phyloP scores from a whole-genome alignment of 1,284 basidiomycete species.

The Mycosarcoma mackinlayi region DNA sequence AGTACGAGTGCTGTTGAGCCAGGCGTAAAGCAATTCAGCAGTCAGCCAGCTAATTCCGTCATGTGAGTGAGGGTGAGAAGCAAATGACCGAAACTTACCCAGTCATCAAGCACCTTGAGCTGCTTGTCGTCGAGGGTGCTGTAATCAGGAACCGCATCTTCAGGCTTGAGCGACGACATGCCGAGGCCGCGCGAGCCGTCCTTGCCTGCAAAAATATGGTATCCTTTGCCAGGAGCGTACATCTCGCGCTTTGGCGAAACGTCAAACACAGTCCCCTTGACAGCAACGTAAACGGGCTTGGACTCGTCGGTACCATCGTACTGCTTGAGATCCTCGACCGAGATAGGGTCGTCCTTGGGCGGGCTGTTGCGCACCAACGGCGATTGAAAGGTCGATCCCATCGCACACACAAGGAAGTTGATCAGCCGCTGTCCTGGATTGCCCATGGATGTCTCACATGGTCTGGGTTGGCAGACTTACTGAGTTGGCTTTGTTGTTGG shows the following conservation, averaged over 20 bases:
- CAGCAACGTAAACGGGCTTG: constrained; percentile 85
- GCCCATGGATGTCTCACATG: no score
- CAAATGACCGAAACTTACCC: constrained; percentile 71
- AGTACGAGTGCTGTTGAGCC: constrained; percentile 58
- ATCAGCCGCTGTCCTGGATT: no score
- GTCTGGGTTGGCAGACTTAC: constrained; percentile 41
- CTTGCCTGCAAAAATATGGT: constrained; percentile 78
- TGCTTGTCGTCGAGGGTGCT: constrained; percentile 80
- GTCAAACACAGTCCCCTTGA: constrained; percentile 88
- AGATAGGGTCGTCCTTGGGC: constrained; percentile 82
- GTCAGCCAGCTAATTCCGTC: neutral
- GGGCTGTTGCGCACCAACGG: no score
- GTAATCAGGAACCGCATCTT: constrained; percentile 90
- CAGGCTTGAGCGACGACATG: constrained; percentile 82
- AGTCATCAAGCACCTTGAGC: constrained; percentile 86
- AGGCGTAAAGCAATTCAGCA: neutral
- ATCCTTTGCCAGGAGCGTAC: constrained; percentile 72
- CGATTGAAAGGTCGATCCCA: no score
- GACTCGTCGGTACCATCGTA: constrained; percentile 77
- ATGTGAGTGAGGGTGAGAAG: neutral
- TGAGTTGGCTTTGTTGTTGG: constrained; percentile 56
- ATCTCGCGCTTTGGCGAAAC: constrained; percentile 81
- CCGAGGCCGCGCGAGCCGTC: constrained; percentile 75
- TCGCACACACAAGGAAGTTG: neutral
- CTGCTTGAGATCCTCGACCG: constrained; percentile 75